Conservation (phyloP, 2,329 filamentous ascomycete genomes). For the Penicillium sp. region DNA sequence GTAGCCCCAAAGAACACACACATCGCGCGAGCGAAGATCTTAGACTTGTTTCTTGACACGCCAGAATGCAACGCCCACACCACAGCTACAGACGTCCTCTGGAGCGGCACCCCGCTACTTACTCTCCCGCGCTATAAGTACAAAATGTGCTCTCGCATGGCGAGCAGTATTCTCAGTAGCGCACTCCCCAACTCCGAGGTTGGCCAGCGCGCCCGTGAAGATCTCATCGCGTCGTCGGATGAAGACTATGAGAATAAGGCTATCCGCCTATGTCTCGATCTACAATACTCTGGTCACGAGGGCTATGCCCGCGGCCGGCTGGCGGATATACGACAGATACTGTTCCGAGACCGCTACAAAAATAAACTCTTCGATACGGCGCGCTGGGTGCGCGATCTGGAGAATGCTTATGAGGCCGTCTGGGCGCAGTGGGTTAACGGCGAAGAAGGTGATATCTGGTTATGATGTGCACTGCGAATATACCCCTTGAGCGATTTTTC, state of each 20-base stretch:
- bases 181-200: slow-evolving; percentile 71
- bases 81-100: slow-evolving; percentile 91
- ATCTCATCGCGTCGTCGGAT: slow-evolving; percentile 76
- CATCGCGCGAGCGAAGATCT: slow-evolving; percentile 85
- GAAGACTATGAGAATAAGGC: slow-evolving; percentile 80
- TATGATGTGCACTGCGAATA: slow-evolving; percentile 49
- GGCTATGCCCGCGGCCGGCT: slow-evolving; percentile 59
- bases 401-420: slow-evolving; percentile 81
- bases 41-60: slow-evolving; percentile 93
- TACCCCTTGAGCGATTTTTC: slow-evolving; percentile 38
- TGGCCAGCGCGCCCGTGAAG: slow-evolving; percentile 65
- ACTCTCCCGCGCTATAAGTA: slow-evolving; percentile 89
- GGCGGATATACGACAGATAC: slow-evolving; percentile 71
- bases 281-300: slow-evolving; percentile 56
- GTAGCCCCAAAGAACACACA: slow-evolving; percentile 93
- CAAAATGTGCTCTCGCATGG: slow-evolving; percentile 99
- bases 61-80: slow-evolving; percentile 98
- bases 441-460: slow-evolving; percentile 88
- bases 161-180: slow-evolving; percentile 86
- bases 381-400: slow-evolving; percentile 86
- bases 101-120: slow-evolving; percentile 90
- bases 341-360: slow-evolving; percentile 80
- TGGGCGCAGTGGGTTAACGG: slow-evolving; percentile 86
- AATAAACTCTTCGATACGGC: slow-evolving; percentile 88
- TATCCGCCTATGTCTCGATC: slow-evolving; percentile 61